These are phyloP conservation scores for Volutella citrinella DNA, from an alignment of 2,329 filamentous ascomycete genomes.

Conservation along the genomic window DNA sequence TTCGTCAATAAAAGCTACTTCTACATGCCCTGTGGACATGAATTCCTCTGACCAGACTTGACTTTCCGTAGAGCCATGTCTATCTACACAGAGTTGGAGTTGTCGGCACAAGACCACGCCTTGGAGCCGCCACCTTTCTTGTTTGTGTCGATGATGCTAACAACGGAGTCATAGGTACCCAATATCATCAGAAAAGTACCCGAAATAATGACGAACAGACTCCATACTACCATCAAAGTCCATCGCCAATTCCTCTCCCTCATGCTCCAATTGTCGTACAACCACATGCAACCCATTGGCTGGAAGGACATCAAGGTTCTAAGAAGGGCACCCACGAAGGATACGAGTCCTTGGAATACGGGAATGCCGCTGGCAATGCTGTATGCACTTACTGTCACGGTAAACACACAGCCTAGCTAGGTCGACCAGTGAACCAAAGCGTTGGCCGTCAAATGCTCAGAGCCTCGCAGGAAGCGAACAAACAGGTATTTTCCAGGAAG, in stretches of 20 bases:
- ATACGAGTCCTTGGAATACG: constrained; percentile 24
- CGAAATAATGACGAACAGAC: constrained; percentile 1
- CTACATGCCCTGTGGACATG: too few relatives aligned
- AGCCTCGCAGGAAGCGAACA: constrained; percentile 23
- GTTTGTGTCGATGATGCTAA: constrained; percentile 2
- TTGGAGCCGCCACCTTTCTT: not conserved
- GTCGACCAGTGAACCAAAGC: constrained; percentile 23
- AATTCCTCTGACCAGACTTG: too few relatives aligned
- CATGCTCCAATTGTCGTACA: constrained; percentile 39
- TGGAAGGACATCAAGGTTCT: constrained; percentile 25
- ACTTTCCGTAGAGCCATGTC: too few relatives aligned
- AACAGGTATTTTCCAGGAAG: constrained; percentile 31
- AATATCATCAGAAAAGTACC: constrained; percentile 5
- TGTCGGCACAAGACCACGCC: constrained; percentile 3
- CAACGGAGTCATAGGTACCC: constrained; percentile 5
- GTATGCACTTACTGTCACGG: constrained; percentile 19
- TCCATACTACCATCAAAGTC: constrained; percentile 3
- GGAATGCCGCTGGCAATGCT: constrained; percentile 13
- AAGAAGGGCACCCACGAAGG: constrained; percentile 25
- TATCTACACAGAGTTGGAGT: constrained; percentile 5
- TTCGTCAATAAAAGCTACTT: too few relatives aligned
- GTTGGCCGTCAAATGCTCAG: constrained; percentile 25
- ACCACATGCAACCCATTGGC: constrained; percentile 37
- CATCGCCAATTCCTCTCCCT: not conserved
- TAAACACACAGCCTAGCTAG: constrained; percentile 25